These are phyloP conservation scores for Backusella sp. DNA, from an alignment of 192 early-diverging fungal genomes.

Conservation along the genomic window DNA sequence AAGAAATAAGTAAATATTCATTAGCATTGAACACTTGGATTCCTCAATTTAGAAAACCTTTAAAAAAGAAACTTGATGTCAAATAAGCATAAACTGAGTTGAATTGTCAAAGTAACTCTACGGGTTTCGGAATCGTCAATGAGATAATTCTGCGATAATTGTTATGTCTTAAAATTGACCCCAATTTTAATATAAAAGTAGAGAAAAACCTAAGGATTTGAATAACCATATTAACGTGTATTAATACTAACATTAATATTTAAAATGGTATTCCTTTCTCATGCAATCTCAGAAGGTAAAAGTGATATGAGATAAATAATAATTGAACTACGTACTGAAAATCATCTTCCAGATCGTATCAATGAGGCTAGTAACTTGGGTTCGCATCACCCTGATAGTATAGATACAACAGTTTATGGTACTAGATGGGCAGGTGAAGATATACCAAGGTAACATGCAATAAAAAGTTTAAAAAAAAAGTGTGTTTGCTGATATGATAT, in stretches of 20 bases:
- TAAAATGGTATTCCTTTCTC: slow-evolving; percentile 28
- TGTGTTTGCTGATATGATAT: not conserved
- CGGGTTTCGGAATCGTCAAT: not conserved
- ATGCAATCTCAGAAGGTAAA: slow-evolving; percentile 28
- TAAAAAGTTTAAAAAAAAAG: not conserved
- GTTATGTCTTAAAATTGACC: not conserved
- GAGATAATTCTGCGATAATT: slow-evolving; percentile 3
- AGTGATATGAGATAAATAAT: not conserved
- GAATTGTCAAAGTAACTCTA: not conserved
- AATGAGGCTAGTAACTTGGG: slow-evolving; percentile 15
- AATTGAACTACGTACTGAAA: too few relatives aligned
- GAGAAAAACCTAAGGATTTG: not conserved
- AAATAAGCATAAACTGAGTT: not conserved
- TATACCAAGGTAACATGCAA: slow-evolving; percentile 25
- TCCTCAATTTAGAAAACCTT: not conserved
- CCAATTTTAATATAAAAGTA: not conserved
- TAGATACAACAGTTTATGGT: slow-evolving; percentile 30
- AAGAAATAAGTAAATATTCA: not conserved
- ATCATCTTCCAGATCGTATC: slow-evolving; percentile 18
- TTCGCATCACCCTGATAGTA: slow-evolving; percentile 11
- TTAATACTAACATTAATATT: not conserved
- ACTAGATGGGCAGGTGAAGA: slow-evolving; percentile 30
- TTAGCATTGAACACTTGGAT: not conserved
- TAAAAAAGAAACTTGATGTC: not conserved
- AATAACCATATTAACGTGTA: not conserved